These are phyloP conservation scores for Karstenula rhodostoma DNA, from an alignment of 2,329 filamentous ascomycete genomes.

Conservation along the genomic window DNA sequence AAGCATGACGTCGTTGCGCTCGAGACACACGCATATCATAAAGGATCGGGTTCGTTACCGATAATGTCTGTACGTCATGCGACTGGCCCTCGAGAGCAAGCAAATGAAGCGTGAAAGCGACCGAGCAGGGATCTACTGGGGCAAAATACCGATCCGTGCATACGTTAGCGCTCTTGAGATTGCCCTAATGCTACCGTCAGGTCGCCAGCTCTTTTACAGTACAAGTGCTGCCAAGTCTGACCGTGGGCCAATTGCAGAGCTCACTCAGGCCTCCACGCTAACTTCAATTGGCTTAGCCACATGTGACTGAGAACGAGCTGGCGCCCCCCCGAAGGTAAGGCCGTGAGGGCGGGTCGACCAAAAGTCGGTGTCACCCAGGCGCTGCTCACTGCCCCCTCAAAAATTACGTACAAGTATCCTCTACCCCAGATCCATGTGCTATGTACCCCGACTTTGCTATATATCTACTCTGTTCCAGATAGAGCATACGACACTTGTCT, in stretches of 20 bases:
- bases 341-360: background rate
- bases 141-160: slow-evolving; percentile 1
- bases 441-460: background rate
- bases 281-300: no score
- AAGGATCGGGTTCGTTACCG: slow-evolving; percentile 9
- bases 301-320: no score
- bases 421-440: slow-evolving; percentile 3
- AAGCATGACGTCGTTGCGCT: background rate
- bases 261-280: no score
- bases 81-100: slow-evolving; percentile 1
- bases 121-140: slow-evolving; percentile 2
- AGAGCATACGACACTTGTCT: background rate
- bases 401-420: slow-evolving; percentile 17
- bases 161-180: slow-evolving; percentile 12
- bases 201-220: no score
- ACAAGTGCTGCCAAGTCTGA: no score
- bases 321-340: no score
- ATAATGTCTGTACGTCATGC: slow-evolving; percentile 4
- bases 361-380: background rate
- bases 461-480: background rate
- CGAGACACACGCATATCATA: background rate
- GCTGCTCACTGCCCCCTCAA: slow-evolving; percentile 1
- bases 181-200: slow-evolving; percentile 1
- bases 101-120: slow-evolving; percentile 10
- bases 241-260: no score